Percentiles rank a stretch among this genome's conserved stretches.
Evolutionary conservation across 176 grass and related monocot species (phyloP).

Genomic region (Phyllostachys edulis): DNA sequence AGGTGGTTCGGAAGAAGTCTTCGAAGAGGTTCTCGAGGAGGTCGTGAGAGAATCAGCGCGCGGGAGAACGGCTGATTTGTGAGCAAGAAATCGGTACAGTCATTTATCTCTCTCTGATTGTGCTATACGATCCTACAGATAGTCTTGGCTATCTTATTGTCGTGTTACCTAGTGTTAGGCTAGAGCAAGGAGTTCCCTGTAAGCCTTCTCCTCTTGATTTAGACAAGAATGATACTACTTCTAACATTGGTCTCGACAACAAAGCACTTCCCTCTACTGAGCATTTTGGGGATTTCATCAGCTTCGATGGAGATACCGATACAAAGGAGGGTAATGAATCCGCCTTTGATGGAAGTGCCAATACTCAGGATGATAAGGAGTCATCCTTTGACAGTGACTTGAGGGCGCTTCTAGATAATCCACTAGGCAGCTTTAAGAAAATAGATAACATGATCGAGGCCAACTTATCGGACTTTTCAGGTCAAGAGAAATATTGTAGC

Average conservation of each 20-base stretch:
- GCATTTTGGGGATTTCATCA: slow-evolving; percentile 32
- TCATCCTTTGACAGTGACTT: not conserved
- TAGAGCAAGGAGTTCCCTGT: not conserved
- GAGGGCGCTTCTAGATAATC: not conserved
- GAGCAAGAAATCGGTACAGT: too few relatives aligned
- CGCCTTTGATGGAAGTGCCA: not conserved
- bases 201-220: slow-evolving; percentile 8
- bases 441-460: slow-evolving; percentile 43
- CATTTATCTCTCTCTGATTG: too few relatives aligned
- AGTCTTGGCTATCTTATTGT: slow-evolving; percentile 35
- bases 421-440: slow-evolving; percentile 5
- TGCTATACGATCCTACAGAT: too few relatives aligned
- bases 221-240: not conserved
- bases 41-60: too few relatives aligned
- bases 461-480: slow-evolving; percentile 39
- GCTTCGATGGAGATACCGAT: slow-evolving; percentile 1
- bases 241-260: not conserved
- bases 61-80: too few relatives aligned
- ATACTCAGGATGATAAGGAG: not conserved
- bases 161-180: slow-evolving; percentile 36
- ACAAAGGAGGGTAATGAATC: slow-evolving; percentile 4
- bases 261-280: slow-evolving; percentile 22
- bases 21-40: too few relatives aligned
- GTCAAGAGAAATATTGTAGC: not conserved
- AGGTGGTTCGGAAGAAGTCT: too few relatives aligned